Base-by-base conservation (phyloP, 768 basidiomycete species). In the Tylopilus sp. region DNA sequence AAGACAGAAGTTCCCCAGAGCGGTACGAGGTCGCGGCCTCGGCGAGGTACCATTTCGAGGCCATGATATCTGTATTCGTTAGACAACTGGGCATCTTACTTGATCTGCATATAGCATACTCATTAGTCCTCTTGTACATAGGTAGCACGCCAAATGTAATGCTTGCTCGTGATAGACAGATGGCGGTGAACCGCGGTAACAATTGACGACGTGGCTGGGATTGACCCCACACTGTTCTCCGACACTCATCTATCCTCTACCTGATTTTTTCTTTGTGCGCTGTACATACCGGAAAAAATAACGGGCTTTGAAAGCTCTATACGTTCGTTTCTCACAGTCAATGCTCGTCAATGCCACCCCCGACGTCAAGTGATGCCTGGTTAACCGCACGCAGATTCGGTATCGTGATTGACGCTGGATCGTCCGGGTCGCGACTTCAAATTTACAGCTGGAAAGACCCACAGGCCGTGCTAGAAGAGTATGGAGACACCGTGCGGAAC, bases 401-500 rank as follows among this genome's bases (percentile, higher is more conserved):
- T 53, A 80, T 98, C 53, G 94, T 98, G 56, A 91, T 99, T 69
- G 97, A 99, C 75, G 97, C 97, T 65, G 97, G 97, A 54, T 97
- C 94, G 67, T 98, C 94, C 21, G 97, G 97, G 25, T 98, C 95
- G 5, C 77, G 97, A 48, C 75, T 98, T 31, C 95, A 98, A 69
- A 92, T 98, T 59, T 98, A 99, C 73, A 93, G 91, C 68, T 99
- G 95, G 97, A 80, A 80, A 56, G 87, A 98, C 67, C 87, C 95
- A 20, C 77, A 81, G 50, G 67, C 76, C 8, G 74, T 84, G 40
- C 74, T 78, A 17, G 75, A 80, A 50, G 75, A 81, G 51, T 74
- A 78, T 44, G 74, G 74, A 50, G 71, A 74, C 21, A 69, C 74
- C 17, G 76, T 80, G 7, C 72, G 77, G 10, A 73, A 79, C 53